Evolutionary conservation across 306 rosid species (phyloP), one percentile per base, ranked within the genome.

Genomic region (Oemleria cerasiformis): DNA sequence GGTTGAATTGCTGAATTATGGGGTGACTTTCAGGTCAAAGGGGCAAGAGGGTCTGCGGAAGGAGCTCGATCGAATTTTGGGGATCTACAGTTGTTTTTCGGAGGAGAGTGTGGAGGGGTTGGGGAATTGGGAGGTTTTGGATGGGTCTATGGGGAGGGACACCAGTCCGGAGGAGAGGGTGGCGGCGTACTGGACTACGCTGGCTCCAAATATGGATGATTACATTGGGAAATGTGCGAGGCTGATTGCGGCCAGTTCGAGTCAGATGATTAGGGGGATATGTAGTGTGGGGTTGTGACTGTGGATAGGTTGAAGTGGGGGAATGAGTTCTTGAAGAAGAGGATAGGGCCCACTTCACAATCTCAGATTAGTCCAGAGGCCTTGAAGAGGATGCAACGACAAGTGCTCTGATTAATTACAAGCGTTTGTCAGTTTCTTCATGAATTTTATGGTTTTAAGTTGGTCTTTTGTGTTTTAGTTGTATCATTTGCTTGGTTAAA

Each of bases 201-300:
- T 92, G 87, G 98, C 98, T 0, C 97, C 98, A 0, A 92, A 92
- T 66, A 97, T 92, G 6, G 97, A 92, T 49, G 98, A 92, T 79
- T 92, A 92, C 40, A 85, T 86, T 1, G 59, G 90, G 0, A 8
- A 72, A 4, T 82, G 83, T 9, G 96, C 92, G 0, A 78, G 79
- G 89, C 58, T 87, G 87, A 90, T 92, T 7, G 98, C 97, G 5
- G 78, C 92, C 0, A 97, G 98, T 11, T 92, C 97, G 2, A 97
- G 97, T 30, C 98, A 87, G 47, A 50, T 92, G 60, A 75, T 92
- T 1, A 71, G 90, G 62, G 98, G 98, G 34, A 90, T 25, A 23
- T 92, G 64, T 92, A 91, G 91, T 91, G 88, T 51, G 98, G 97
- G 6, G 96, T 90, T 76, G 90, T 90, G 7, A 88, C 97, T 17